Percentiles rank a stretch among this genome's conserved stretches.
phyloP scores from a whole-genome alignment of 2,329 filamentous ascomycete genomes.

The Gnomoniopsis sp. region DNA sequence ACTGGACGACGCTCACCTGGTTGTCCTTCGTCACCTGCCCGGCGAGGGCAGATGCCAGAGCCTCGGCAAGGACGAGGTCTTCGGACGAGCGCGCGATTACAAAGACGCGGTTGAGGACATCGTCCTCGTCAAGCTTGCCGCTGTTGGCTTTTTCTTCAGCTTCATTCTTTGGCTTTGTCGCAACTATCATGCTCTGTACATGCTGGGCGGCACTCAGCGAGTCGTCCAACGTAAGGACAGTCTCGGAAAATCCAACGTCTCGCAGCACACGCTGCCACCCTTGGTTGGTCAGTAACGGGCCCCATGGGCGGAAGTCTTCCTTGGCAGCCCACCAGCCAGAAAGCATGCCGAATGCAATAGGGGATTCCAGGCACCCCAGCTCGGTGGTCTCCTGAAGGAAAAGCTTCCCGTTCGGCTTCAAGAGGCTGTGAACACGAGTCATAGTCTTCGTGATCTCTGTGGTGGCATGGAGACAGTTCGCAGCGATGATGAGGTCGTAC shows the following conservation, averaged over 20 bases:
- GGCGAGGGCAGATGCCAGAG: slow-evolving; percentile 3
- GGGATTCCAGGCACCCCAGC: slow-evolving; percentile 8
- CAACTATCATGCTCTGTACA: slow-evolving; percentile 17
- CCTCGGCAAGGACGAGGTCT: background rate
- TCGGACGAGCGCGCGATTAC: slow-evolving; percentile 12
- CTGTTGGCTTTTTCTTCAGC: background rate
- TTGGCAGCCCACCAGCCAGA: slow-evolving; percentile 34
- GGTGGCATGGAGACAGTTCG: slow-evolving; percentile 29
- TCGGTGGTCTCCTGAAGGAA: slow-evolving; percentile 20
- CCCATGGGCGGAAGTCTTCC: slow-evolving; percentile 13
- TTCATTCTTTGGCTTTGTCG: slow-evolving; percentile 8
- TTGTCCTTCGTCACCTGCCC: background rate
- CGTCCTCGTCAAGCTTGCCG: slow-evolving; percentile 10
- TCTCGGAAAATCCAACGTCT: slow-evolving; percentile 11
- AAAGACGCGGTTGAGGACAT: slow-evolving; percentile 13
- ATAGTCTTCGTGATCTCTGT: slow-evolving; percentile 21
- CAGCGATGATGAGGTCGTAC: slow-evolving; percentile 31
- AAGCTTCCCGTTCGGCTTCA: slow-evolving; percentile 35
- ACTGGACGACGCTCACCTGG: slow-evolving; percentile 16
- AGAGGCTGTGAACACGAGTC: slow-evolving; percentile 26
- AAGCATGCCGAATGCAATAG: slow-evolving; percentile 31
- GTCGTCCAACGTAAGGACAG: slow-evolving; percentile 11
- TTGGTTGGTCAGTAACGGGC: slow-evolving; percentile 8
- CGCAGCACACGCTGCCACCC: slow-evolving; percentile 12
- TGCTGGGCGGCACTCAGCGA: slow-evolving; percentile 10